phyloP scores from a whole-genome alignment of 108 stramenopile species.

The Pelagomonas calceolata region DNA sequence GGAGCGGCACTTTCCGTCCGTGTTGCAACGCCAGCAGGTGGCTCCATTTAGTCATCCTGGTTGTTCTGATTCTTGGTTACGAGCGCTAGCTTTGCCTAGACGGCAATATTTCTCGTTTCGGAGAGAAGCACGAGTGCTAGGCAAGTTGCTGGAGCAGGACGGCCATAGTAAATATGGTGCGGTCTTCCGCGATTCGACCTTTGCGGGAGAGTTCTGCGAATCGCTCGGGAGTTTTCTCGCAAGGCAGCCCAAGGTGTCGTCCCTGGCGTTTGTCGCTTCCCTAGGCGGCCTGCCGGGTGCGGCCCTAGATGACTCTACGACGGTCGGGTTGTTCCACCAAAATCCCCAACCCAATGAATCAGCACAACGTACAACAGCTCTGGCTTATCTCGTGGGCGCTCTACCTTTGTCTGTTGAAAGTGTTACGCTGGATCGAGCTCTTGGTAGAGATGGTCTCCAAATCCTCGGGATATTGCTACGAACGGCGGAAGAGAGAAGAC shows the following conservation, averaged over 20 bases:
- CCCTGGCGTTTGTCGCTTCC: too few species aligned
- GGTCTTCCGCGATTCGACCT: not conserved
- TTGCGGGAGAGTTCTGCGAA: not conserved
- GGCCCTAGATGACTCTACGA: not conserved
- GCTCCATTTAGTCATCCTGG: not conserved
- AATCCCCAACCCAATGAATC: not conserved
- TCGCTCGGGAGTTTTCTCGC: not conserved
- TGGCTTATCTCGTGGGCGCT: not conserved
- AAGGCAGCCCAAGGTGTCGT: too few species aligned
- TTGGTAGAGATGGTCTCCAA: not conserved
- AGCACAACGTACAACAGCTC: not conserved
- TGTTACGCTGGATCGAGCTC: not conserved
- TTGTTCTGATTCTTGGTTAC: too few species aligned
- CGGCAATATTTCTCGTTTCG: not conserved
- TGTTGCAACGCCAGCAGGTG: not conserved
- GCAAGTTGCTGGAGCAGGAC: not conserved
- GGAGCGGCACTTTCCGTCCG: not conserved
- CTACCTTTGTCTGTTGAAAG: not conserved
- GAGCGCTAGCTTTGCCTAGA: not conserved
- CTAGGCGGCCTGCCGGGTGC: too few species aligned
- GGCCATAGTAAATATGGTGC: not conserved
- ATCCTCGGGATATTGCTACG: not conserved
- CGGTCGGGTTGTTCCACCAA: not conserved
- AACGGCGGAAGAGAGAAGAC: not conserved
- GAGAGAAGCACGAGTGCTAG: not conserved